Evolutionary conservation across 2,329 filamentous ascomycete species (phyloP), one percentile per base, ranked within the genome.

Genomic region (Colletotrichum melonis): DNA sequence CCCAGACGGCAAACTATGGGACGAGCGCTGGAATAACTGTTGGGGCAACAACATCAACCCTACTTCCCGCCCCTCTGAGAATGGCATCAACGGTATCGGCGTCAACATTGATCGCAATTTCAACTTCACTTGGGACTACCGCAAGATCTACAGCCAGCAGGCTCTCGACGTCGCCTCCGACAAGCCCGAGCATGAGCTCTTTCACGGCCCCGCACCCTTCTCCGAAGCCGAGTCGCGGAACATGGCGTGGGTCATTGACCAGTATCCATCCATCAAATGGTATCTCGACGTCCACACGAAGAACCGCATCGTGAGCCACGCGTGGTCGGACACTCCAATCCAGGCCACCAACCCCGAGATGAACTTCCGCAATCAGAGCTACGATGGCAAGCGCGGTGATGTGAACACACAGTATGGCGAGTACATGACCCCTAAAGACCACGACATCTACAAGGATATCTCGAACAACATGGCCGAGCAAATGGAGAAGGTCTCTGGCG

Each of bases 261-360:
- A 82, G 24, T 87, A 86, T 78, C 78, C 81, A 46, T 84, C 84
- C 46, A 80, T 91, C 58, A 82, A 86, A 28, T 91, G 88, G 88
- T 89, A 89, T 77, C 80, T 90, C 68, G 89, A 91, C 74, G 82
- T 91, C 56, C 89, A 91, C 82, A 89, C 88, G 0, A 86, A 84
- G 22, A 83, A 84, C 0, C 88, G 86, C 1, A 82, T 86, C 38
- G 81, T 91, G 22, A 80, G 90, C 5, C 90, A 90, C 79, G 84
- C 82, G 63, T 91, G 89, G 89, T 26, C 60, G 7, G 88, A 89
- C 24, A 86, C 88, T 72, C 88, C 90, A 75, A 83, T 86, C 42
- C 89, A 90, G 78, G 80, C 79, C 62, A 81, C 77, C 0, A 81
- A 83, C 49, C 76, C 84, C 0, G 74, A 72, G 59, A 86, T 88